Percentiles rank a stretch among this genome's conserved stretches.
These are phyloP conservation scores for Rhododendron griersonianum DNA, from an alignment of 148 eudicot genomes.

Conservation along the genomic window DNA sequence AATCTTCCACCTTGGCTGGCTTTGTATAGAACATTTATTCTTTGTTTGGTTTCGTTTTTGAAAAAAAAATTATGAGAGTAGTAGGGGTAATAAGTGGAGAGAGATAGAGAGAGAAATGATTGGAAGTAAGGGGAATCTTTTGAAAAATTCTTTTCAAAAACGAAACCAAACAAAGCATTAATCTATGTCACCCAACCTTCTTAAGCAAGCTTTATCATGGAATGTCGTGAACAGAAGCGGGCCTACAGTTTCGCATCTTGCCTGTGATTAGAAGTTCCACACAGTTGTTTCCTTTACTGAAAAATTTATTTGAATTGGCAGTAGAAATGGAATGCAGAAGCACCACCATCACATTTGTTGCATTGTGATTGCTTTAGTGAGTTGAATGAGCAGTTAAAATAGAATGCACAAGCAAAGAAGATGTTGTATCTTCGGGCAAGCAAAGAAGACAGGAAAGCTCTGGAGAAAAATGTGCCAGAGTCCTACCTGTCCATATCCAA, in stretches of 20 bases:
- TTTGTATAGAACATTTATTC: background rate
- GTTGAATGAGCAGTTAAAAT: background rate
- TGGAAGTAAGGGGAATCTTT: too few relatives aligned
- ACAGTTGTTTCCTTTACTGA: background rate
- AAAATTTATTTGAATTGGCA: background rate
- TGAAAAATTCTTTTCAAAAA: too few relatives aligned
- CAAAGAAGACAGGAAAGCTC: background rate
- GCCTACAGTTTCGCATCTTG: background rate
- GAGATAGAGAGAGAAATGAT: too few relatives aligned
- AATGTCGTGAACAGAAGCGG: background rate
- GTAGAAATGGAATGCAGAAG: background rate
- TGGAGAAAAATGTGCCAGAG: background rate
- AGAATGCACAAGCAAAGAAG: background rate
- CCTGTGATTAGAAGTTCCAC: background rate
- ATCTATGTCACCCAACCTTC: background rate
- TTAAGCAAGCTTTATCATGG: background rate
- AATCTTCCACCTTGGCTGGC: background rate
- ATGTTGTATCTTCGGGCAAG: background rate
- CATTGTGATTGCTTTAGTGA: background rate
- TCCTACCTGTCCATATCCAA: constrained; percentile 93
- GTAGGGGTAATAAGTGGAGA: too few relatives aligned
- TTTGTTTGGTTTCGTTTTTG: too few relatives aligned
- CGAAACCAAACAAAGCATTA: too few relatives aligned
- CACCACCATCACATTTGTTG: background rate
- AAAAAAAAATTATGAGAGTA: too few relatives aligned